Conservation (phyloP, 108 stramenopile genomes). For the Hondaea fermentalgiana region DNA sequence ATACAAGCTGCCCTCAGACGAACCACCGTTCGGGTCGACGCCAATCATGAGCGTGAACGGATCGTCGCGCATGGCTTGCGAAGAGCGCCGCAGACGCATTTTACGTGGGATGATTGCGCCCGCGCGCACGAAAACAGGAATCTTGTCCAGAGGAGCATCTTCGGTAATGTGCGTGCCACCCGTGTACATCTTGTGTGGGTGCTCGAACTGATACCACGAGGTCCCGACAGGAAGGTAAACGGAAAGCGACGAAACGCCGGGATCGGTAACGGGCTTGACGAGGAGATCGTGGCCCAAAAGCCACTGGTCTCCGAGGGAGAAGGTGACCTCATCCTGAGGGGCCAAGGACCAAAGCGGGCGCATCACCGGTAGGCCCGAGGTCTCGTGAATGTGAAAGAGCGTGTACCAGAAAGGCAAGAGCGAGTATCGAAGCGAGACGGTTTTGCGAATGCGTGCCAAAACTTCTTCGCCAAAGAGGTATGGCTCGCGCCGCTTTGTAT, state of each 20-base stretch:
- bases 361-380: constrained; percentile 93
- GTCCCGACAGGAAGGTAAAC: constrained; percentile 68
- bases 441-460: constrained; percentile 62
- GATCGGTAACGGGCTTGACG: constrained; percentile 83
- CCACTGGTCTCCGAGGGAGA: constrained; percentile 72
- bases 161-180: constrained; percentile 33
- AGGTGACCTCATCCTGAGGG: constrained; percentile 59
- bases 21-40: constrained; percentile 47
- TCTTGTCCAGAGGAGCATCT: constrained; percentile 69
- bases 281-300: constrained; percentile 87
- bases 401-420: constrained; percentile 96
- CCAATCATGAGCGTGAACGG: constrained; percentile 93
- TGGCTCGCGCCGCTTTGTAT: constrained; percentile 89
- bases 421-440: constrained; percentile 83
- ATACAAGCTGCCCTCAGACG: constrained; percentile 73
- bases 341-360: constrained; percentile 86
- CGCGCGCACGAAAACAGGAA: constrained; percentile 80
- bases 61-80: constrained; percentile 76
- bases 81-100: constrained; percentile 78
- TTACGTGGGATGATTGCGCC: constrained; percentile 79
- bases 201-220: constrained; percentile 54
- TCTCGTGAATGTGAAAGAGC: constrained; percentile 66
- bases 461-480: constrained; percentile 94
- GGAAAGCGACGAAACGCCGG: constrained; percentile 59
- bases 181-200: background rate